Evolutionary conservation across 2,329 filamentous ascomycete genomes (phyloP), one percentile per base, ranked within the genome.

Genomic region (Hypoxylon rubiginosum): DNA sequence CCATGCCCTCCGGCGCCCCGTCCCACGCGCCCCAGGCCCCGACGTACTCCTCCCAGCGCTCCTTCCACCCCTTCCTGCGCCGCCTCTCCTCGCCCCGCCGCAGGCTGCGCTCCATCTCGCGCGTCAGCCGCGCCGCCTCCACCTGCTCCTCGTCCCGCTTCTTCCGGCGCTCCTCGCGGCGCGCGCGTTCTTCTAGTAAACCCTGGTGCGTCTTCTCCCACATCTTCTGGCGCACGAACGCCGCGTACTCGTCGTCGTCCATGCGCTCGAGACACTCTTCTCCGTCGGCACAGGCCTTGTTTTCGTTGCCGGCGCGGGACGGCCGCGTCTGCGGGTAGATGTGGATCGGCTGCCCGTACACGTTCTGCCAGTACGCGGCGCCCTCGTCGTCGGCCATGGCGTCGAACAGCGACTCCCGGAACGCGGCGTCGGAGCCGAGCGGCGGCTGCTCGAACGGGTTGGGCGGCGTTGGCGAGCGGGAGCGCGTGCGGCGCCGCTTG

Each of bases 331-430:
- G 83, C 0, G 87, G 77, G 76, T 97, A 97, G 6, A 89, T 87
- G 79, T 97, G 94, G 53, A 98, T 91, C 0, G 96, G 95, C 77
- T 98, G 95, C 0, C 94, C 94, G 79, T 98, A 99, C n/a, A 99
- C 92, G 15, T 89, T 88, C 78, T 97, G 91, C 96, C 96, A 99
- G 82, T 96, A 99, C 7, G 90, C 88, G 1, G 96, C 96, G 50
- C 95, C 96, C 80, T 99, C 96, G 76, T 98, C 95, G 79, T 99
- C 96, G 39, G 94, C 95, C 79, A 99, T 91, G 32, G 96, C 96
- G 78, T 99, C 96, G 81, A 98, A 98, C 4, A 99, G 89, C 0
- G 94, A 97, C 78, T 97, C 93, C 30, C 93, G 90, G 78, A 99
- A 99, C 0, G 95, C 93, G 0, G 86, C 83, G 43, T 93, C 90